Evolutionary conservation across 1,284 basidiomycete species (phyloP), one percentile per base, ranked within the genome.

Genomic region (Xerocomus cyaneibrunnescens): DNA sequence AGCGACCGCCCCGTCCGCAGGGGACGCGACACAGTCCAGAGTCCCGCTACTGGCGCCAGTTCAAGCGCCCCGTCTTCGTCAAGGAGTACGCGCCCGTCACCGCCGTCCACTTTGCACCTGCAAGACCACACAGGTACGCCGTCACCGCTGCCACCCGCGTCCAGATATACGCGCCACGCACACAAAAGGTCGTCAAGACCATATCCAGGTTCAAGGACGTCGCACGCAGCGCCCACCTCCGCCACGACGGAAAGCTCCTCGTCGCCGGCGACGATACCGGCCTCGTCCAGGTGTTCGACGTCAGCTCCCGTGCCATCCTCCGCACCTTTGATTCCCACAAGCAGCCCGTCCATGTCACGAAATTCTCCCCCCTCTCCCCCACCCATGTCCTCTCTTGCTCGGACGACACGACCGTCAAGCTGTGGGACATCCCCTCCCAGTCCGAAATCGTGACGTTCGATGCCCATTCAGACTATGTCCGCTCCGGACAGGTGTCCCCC

Each of bases 141-240:
- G 94, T 98, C 45, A 98, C 94, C 27, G 90, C 94, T 1, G 94
- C 94, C 0, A 92, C 94, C 0, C 80, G 95, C 54, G 87, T 99
- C 2, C 92, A 99, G 71, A 91, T 99, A 66, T 98, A 98, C 72
- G 93, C 93, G 16, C 94, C 94, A 30, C 85, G 92, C 54, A 98
- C 95, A 8, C 92, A 95, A 70, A 94, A 95, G 69, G 86, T 98
- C 36, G 90, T 88, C 16, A 99, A 99, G 76, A 97, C 93, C 0
- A 94, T 99, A 55, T 90, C 94, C 25, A 78, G 97, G 30, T 99
- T 99, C 76, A 97, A 97, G 71, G 96, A 98, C 66, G 89, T 96
- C 28, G 95, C 95, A 2, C 78, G 94, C 52, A 89, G 89, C 60
- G 94, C 87, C 13, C 81, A 83, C 62, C 94, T 98, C 54, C 82